phyloP scores from a whole-genome alignment of 1,139 yeast genomes.

The Taphrina sp. region DNA sequence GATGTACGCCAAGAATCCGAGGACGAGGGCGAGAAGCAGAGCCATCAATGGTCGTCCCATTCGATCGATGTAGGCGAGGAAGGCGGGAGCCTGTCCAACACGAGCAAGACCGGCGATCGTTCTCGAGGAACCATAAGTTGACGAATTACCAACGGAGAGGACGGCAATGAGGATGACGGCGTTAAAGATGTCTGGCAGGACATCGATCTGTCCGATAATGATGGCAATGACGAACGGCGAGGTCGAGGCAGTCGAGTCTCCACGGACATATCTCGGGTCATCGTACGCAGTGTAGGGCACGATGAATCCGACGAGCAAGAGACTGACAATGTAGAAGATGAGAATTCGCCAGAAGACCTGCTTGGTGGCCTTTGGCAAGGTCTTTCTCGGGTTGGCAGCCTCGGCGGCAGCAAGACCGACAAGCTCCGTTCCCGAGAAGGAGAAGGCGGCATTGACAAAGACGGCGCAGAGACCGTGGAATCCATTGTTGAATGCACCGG shows the following conservation, averaged over 20 bases:
- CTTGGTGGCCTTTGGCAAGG: slow-evolving; percentile 63
- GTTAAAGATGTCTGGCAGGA: slow-evolving; percentile 66
- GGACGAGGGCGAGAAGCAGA: slow-evolving; percentile 54
- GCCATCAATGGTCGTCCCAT: slow-evolving; percentile 72
- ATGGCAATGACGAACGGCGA: slow-evolving; percentile 76
- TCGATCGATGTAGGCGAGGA: slow-evolving; percentile 69
- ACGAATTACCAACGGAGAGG: slow-evolving; percentile 69
- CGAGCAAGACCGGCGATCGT: slow-evolving; percentile 76
- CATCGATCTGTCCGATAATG: slow-evolving; percentile 55
- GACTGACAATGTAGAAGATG: slow-evolving; percentile 61
- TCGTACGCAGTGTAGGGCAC: slow-evolving; percentile 72
- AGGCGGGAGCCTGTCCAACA: slow-evolving; percentile 72
- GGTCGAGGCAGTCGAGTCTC: slow-evolving; percentile 54
- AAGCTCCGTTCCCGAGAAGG: slow-evolving; percentile 81
- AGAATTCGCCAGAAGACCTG: slow-evolving; percentile 70
- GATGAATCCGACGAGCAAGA: slow-evolving; percentile 61
- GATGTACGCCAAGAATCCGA: slow-evolving; percentile 69
- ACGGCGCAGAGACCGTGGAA: slow-evolving; percentile 80
- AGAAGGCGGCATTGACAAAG: slow-evolving; percentile 83
- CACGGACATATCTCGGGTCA: slow-evolving; percentile 52
- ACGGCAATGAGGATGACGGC: slow-evolving; percentile 69
- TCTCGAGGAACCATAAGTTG: slow-evolving; percentile 75
- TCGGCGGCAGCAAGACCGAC: slow-evolving; percentile 78
- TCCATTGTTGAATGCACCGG: slow-evolving; percentile 62
- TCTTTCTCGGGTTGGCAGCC: slow-evolving; percentile 63